Percentiles rank a stretch among this genome's conserved stretches.
Conservation (phyloP, 371 early-diverging fungal genomes). For the Coemansia sp. region DNA sequence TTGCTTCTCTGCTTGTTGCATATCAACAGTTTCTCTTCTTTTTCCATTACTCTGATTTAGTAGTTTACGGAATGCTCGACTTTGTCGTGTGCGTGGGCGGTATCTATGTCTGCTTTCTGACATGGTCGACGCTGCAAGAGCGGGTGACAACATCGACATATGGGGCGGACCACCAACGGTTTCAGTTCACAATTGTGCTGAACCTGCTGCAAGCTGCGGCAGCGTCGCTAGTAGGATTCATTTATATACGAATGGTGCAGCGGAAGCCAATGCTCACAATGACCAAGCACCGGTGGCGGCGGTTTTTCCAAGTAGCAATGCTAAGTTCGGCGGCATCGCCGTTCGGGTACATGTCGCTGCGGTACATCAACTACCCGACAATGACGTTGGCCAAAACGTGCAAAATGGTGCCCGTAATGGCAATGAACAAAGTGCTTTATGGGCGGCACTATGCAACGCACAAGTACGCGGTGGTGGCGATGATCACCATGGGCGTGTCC, state of each 20-base stretch:
- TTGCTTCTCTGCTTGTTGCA: neutral
- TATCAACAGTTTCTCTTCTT: neutral
- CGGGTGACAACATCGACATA: constrained; percentile 85
- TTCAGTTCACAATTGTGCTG: constrained; percentile 85
- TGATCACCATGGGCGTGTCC: constrained; percentile 89
- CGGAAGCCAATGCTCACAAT: constrained; percentile 54
- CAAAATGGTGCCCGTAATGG: constrained; percentile 94
- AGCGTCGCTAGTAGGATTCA: constrained; percentile 71
- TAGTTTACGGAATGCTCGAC: constrained; percentile 54
- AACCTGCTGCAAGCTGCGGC: constrained; percentile 80
- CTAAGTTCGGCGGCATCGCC: constrained; percentile 79
- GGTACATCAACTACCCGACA: constrained; percentile 96
- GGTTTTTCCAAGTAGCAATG: constrained; percentile 74
- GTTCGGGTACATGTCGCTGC: constrained; percentile 90
- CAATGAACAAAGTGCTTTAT: constrained; percentile 92
- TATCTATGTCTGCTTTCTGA: constrained; percentile 92
- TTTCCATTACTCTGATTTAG: neutral
- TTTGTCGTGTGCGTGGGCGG: constrained; percentile 78
- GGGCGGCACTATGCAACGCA: constrained; percentile 75
- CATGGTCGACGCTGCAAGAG: constrained; percentile 94
- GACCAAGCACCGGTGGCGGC: constrained; percentile 42
- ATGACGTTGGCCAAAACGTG: constrained; percentile 96
- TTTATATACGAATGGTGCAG: constrained; percentile 65
- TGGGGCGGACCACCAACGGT: constrained; percentile 65
- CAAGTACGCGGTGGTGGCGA: constrained; percentile 79